Percentiles rank a stretch among this genome's conserved stretches.
Conservation (phyloP, 1,139 yeast genomes). For the Zygosaccharomyces pseudobailii region DNA sequence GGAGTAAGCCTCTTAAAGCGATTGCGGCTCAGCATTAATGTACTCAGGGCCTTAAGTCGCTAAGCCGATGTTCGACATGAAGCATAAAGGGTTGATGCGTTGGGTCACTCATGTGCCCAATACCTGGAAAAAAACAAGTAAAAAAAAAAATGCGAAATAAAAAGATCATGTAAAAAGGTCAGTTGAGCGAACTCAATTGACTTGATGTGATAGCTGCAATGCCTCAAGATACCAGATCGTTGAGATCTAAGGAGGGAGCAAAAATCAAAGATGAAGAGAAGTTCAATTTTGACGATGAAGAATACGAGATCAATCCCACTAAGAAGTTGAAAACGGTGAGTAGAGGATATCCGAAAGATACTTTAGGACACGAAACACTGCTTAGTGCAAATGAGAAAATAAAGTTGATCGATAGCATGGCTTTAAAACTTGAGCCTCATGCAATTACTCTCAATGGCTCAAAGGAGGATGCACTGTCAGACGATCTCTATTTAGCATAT, state of each 20-base stretch:
- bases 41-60: background rate
- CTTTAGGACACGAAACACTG: constrained; percentile 1
- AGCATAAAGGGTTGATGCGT: background rate
- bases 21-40: constrained; percentile 9
- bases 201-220: constrained; percentile 3
- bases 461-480: constrained; percentile 40
- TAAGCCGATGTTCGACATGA: background rate
- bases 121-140: background rate
- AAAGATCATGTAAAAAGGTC: background rate
- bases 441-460: background rate
- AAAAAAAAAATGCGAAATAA: background rate
- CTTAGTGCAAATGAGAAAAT: constrained; percentile 13
- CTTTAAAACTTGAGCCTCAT: constrained; percentile 16
- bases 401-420: constrained; percentile 20
- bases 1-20: constrained; percentile 10
- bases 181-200: background rate
- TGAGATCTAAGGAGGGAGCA: constrained; percentile 16
- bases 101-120: background rate
- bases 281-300: constrained; percentile 29
- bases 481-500: constrained; percentile 43
- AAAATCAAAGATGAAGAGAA: constrained; percentile 15
- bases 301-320: constrained; percentile 22
- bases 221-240: constrained; percentile 15
- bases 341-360: constrained; percentile 8
- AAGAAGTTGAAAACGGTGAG: constrained; percentile 12